Percentiles rank a stretch among this genome's conserved stretches.
Conservation (phyloP, 2,329 filamentous ascomycete genomes). For the Fusarium sarcochroum region DNA sequence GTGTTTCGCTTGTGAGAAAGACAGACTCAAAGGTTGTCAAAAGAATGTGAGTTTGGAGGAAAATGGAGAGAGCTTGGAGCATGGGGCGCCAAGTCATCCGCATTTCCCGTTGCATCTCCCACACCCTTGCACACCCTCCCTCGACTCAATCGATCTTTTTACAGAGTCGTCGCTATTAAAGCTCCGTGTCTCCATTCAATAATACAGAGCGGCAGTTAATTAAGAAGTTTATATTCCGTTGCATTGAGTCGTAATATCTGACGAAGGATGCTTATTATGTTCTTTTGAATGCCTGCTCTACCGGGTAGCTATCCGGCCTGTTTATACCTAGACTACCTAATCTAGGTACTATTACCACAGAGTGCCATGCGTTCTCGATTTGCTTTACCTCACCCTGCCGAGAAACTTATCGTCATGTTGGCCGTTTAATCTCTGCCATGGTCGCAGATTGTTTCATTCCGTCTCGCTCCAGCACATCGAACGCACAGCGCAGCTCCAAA, state of each 20-base stretch:
- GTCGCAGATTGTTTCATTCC: constrained; percentile 39
- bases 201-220: constrained; percentile 13
- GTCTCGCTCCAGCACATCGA: constrained; percentile 10
- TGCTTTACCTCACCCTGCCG: constrained; percentile 22
- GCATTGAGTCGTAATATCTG: constrained; percentile 4
- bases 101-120: constrained; percentile 48
- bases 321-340: constrained; percentile 12
- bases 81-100: constrained; percentile 49
- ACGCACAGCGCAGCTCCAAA: not conserved
- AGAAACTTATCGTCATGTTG: constrained; percentile 33
- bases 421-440: constrained; percentile 26
- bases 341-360: constrained; percentile 9
- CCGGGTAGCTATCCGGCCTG: constrained; percentile 6
- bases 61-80: constrained; percentile 30
- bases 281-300: not conserved
- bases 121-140: constrained; percentile 47
- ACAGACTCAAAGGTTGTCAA: constrained; percentile 15
- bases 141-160: constrained; percentile 39
- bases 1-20: constrained; percentile 5
- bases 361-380: constrained; percentile 20
- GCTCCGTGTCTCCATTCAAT: constrained; percentile 26
- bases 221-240: constrained; percentile 9
- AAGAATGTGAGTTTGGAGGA: constrained; percentile 29
- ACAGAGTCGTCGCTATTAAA: constrained; percentile 29
- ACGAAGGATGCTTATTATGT: constrained; percentile 16